Base-by-base conservation (phyloP, 768 basidiomycete genomes). In the Tubosaeta sp. region DNA sequence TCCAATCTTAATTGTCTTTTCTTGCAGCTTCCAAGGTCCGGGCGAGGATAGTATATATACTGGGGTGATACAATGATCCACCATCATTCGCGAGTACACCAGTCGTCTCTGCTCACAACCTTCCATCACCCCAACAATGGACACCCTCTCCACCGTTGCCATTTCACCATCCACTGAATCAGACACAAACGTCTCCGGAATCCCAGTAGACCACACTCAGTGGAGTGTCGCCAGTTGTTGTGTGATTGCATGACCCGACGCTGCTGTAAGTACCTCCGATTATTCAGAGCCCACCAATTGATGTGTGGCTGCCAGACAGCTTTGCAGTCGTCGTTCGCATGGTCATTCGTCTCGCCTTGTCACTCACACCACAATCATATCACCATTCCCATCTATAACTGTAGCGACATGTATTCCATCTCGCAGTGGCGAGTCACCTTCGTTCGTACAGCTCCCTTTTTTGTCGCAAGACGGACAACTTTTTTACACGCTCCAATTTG, bases 1-100 rank as follows among this genome's bases (percentile, higher is more conserved):
- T 13, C 43, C 38, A 26, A 32, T 47, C 17, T 12, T 48, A 48
- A 59, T 65, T 65, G 57, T 65, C 53, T 54, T 39, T 31, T 12
- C 26, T 22, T 26, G 38, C 32, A 11, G 19, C 16, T 29, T 33
- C 56, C 32, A 43, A 41, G 49, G 46, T 27, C 54, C 22, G 29
- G n/a, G 33, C 29, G 8, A 33, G 34, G 27, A 49, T 57, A n/a
- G n/a, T n/a, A 60, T 59, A 62, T 56, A 66, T 56, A 63, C 41
- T 51, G 11, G 31, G 26, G 25, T 22, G 38, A 26, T 17, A 29
- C 3, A 33, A 31, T 16, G 45, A 48, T 37, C 52, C 26, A 26
- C 47, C 39, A 46, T 26, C 26, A 53, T 17, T 37, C 49, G 31
- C 43, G 13, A 55, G 42, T 14, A 33, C 39, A 22, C 43, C 54